Conservation (phyloP, 306 rosid species). For the Acacia acuminata region DNA sequence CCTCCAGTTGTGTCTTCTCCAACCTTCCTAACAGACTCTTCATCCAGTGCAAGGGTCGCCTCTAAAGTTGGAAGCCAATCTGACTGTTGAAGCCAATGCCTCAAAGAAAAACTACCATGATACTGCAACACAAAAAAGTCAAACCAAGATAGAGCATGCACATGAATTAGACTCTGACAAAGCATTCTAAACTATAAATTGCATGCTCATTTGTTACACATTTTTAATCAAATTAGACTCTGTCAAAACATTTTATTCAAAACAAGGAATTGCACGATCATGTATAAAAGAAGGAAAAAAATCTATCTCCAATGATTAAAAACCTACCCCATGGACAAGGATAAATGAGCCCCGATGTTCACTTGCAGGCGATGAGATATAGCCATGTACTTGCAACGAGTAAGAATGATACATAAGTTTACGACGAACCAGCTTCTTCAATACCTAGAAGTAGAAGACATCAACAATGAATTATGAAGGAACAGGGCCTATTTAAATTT, state of each 20-base stretch:
- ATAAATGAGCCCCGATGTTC: slow-evolving; percentile 65
- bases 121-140: slow-evolving; percentile 52
- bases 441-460: slow-evolving; percentile 56
- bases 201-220: background rate
- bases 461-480: slow-evolving; percentile 20
- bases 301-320: slow-evolving; percentile 23
- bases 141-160: slow-evolving; percentile 8
- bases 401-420: slow-evolving; percentile 91
- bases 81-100: slow-evolving; percentile 95
- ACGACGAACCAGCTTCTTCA: slow-evolving; percentile 80
- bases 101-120: slow-evolving; percentile 96
- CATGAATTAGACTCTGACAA: background rate
- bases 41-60: slow-evolving; percentile 96
- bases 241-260: slow-evolving; percentile 14
- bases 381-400: slow-evolving; percentile 97
- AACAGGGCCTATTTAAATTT: background rate
- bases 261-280: slow-evolving; percentile 9
- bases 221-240: background rate
- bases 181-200: slow-evolving; percentile 8
- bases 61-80: slow-evolving; percentile 99
- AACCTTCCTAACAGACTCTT: slow-evolving; percentile 87
- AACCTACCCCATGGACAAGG: slow-evolving; percentile 90
- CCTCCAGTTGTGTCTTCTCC: slow-evolving; percentile 94
- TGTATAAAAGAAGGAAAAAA: slow-evolving; percentile 21
- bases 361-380: slow-evolving; percentile 64